Percentiles rank a stretch among this genome's conserved stretches.
Conservation (phyloP, 495 filamentous ascomycete genomes). For the Xylaria curta region DNA sequence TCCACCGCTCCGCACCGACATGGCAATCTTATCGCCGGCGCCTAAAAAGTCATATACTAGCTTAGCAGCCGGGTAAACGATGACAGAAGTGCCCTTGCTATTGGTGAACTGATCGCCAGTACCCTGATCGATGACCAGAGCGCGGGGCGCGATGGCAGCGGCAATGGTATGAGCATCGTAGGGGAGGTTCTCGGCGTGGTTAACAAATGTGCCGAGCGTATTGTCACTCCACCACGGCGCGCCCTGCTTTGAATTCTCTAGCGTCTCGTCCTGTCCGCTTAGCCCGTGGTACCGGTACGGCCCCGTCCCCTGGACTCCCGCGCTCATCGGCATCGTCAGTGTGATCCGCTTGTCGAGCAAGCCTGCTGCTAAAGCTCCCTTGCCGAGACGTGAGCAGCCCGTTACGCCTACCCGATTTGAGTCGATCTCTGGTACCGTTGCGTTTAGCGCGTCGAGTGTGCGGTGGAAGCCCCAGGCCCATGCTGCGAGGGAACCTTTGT, state of each 20-base stretch:
- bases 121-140: slow-evolving; percentile 58
- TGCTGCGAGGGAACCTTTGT: slow-evolving; percentile 54
- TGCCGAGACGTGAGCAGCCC: slow-evolving; percentile 59
- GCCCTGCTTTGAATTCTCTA: slow-evolving; percentile 62
- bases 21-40: slow-evolving; percentile 53
- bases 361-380: slow-evolving; percentile 58
- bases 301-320: slow-evolving; percentile 58
- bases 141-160: slow-evolving; percentile 59
- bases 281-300: slow-evolving; percentile 59
- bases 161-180: slow-evolving; percentile 62
- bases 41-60: slow-evolving; percentile 60
- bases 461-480: slow-evolving; percentile 64
- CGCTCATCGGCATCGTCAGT: slow-evolving; percentile 62
- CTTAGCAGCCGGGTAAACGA: slow-evolving; percentile 59
- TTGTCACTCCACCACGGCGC: slow-evolving; percentile 59
- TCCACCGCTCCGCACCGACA: slow-evolving; percentile 55
- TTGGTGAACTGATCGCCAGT: slow-evolving; percentile 57
- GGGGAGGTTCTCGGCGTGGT: slow-evolving; percentile 55
- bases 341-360: slow-evolving; percentile 61
- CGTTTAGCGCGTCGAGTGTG: slow-evolving; percentile 57
- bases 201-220: slow-evolving; percentile 55
- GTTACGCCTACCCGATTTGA: slow-evolving; percentile 55
- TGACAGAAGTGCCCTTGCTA: slow-evolving; percentile 56
- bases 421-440: slow-evolving; percentile 58
- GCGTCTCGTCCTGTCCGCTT: slow-evolving; percentile 59